Base-by-base conservation (phyloP, 352 stramenopile genomes). In the Phytophthora hibernalis region DNA sequence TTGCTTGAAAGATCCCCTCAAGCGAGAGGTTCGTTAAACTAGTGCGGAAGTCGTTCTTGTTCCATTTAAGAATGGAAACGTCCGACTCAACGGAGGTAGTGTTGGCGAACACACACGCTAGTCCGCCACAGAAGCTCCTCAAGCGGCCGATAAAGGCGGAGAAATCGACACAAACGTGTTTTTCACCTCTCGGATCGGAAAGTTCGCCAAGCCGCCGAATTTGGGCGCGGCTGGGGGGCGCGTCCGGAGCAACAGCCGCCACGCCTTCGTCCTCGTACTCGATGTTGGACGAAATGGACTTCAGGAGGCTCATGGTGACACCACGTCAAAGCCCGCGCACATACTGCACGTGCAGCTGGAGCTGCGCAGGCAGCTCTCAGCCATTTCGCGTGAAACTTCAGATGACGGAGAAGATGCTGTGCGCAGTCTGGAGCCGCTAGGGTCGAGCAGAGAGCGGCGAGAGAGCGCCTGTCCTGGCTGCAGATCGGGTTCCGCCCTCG, bases 261-360 rank as follows among this genome's bases (percentile, higher is more conserved):
- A 33, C 62, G 1, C 89, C 83, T 28, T 37, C 71, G 13, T 81
- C 74, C 1, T 79, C 76, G 73, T 95, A 95, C 63, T 80, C 33
- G 44, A 96, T 93, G 28, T 87, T 91, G 49, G 87, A 95, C 44
- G 79, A 86, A 53, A 96, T 95, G 22, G 79, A 82, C 65, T 91
- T 90, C 64, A 82, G 85, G 56, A 96, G 91, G 70, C 68, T 87
- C 61, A 92, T 73, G 10, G 74, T 61, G 77, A 83, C 12, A 80
- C 78, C 28, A 95, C 73, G 67, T 96, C 87, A 58, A 95, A 89
- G 61, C 87, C 85, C 18, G 82, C 77, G 70, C 89, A 96, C 61
- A 95, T 83, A 45, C 69, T 79, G 75, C 89, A 96, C 59, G 60
- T 91, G 81, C 89, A 96, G 67, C 79, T 96, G 82, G 93, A 92